These are phyloP conservation scores for Porcisia hertigi DNA, from an alignment of 208 protist genomes.

Conservation along the genomic window DNA sequence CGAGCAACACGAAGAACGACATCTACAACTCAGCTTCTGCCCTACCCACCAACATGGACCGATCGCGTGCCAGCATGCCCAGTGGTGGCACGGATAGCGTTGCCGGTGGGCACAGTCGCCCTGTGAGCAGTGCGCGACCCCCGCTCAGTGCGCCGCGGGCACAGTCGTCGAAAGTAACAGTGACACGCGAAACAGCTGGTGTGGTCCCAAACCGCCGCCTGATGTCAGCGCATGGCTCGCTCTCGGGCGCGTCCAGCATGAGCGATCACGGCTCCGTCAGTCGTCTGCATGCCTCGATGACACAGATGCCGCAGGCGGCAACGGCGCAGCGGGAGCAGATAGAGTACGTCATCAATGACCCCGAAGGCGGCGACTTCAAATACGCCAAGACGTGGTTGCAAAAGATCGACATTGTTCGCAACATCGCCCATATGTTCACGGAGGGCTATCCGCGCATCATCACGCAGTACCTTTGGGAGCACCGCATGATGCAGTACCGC, in stretches of 20 bases:
- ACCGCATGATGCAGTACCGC: constrained; percentile 66
- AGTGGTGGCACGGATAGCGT: constrained; percentile 9
- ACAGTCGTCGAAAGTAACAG: constrained; percentile 38
- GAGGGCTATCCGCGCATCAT: constrained; percentile 90
- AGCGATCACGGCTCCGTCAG: constrained; percentile 27
- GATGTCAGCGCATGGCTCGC: constrained; percentile 29
- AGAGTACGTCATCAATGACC: constrained; percentile 79
- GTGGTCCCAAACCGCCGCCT: constrained; percentile 66
- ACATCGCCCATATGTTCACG: constrained; percentile 92
- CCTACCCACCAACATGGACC: constrained; percentile 1
- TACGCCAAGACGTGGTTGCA: constrained; percentile 52
- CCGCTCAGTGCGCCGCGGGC: constrained; percentile 16
- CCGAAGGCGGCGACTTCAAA: constrained; percentile 82
- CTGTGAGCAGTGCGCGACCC: constrained; percentile 16
- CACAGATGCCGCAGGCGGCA: constrained; percentile 19
- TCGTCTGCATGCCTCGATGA: constrained; percentile 32
- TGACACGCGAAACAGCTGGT: constrained; percentile 63
- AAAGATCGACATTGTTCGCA: constrained; percentile 69
- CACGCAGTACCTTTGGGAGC: constrained; percentile 90
- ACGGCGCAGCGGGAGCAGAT: constrained; percentile 17
- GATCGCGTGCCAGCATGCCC: constrained; percentile 22
- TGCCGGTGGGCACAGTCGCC: constrained; percentile 15
- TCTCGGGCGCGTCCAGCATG: constrained; percentile 25
- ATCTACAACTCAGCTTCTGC: constrained; percentile 17
- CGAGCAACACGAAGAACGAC: constrained; percentile 37